These are phyloP conservation scores for Elsinoe batatas DNA, from an alignment of 2,329 filamentous ascomycete species.

Conservation along the genomic window DNA sequence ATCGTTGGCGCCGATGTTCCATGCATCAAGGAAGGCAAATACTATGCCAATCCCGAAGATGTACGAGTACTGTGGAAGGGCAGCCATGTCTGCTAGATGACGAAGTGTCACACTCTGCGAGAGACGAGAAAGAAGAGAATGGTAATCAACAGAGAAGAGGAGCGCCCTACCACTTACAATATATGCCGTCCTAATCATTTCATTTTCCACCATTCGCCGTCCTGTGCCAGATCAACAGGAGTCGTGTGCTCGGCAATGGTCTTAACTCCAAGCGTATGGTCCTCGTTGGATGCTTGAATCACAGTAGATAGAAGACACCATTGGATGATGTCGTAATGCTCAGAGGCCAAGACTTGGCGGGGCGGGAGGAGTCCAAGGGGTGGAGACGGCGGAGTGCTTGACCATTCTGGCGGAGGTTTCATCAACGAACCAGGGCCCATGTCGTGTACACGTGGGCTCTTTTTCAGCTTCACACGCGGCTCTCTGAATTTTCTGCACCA, in stretches of 20 bases:
- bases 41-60: slow-evolving; percentile 52
- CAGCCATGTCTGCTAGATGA: slow-evolving; percentile 22
- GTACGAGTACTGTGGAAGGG: slow-evolving; percentile 47
- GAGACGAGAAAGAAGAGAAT: background rate
- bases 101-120: background rate
- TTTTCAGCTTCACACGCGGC: background rate
- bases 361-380: background rate
- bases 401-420: background rate
- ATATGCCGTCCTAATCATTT: background rate
- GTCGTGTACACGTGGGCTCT: background rate
- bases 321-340: background rate
- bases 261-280: slow-evolving; percentile 9
- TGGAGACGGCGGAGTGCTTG: slow-evolving; percentile 9
- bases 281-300: background rate
- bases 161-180: background rate
- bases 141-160: background rate
- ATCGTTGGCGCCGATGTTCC: slow-evolving; percentile 51
- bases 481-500: background rate
- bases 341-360: slow-evolving; percentile 2
- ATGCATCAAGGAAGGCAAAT: slow-evolving; percentile 55
- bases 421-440: slow-evolving; percentile 4
- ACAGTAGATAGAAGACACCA: background rate
- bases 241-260: background rate
- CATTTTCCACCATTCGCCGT: background rate
- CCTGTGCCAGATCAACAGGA: background rate